Conservation (phyloP, 495 filamentous ascomycete species). For the Rostrohypoxylon terebratum region DNA sequence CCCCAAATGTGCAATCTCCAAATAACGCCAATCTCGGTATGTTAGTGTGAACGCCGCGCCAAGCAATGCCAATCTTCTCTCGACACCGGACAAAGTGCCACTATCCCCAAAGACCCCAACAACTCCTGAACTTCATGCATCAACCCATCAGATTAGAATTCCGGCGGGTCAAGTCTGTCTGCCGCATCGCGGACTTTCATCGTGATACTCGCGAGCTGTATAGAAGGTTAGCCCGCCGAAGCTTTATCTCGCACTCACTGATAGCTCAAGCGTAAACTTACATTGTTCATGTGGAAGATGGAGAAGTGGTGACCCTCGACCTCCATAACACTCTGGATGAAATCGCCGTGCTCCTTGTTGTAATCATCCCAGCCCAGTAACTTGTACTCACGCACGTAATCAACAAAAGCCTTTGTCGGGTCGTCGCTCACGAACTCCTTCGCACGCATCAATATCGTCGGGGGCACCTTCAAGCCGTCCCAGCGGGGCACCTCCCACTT, state of each 20-base stretch:
- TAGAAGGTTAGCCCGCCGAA: slow-evolving; percentile 1
- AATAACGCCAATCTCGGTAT: not conserved
- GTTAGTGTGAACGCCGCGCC: not conserved
- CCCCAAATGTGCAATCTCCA: not conserved
- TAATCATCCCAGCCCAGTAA: slow-evolving; percentile 59
- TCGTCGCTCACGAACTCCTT: slow-evolving; percentile 48
- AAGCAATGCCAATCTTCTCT: not conserved
- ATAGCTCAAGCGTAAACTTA: slow-evolving; percentile 28
- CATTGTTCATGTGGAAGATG: slow-evolving; percentile 50
- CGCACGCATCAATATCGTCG: slow-evolving; percentile 55
- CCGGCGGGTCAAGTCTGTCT: slow-evolving; percentile 45
- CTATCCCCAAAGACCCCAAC: not conserved
- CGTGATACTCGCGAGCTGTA: slow-evolving; percentile 44
- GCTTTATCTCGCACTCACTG: not conserved
- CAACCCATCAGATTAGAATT: slow-evolving; percentile 25
- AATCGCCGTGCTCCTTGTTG: slow-evolving; percentile 31
- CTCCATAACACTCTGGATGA: slow-evolving; percentile 54
- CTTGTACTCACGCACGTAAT: slow-evolving; percentile 47
- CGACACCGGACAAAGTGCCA: not conserved
- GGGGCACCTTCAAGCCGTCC: slow-evolving; percentile 41
- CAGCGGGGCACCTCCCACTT: slow-evolving; percentile 54
- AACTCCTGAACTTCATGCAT: too few species aligned
- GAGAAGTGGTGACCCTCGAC: slow-evolving; percentile 60
- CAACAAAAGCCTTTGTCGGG: slow-evolving; percentile 48
- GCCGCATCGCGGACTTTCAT: slow-evolving; percentile 52